Evolutionary conservation across 352 stramenopile species (phyloP), one percentile per base, ranked within the genome.

Genomic region (Pythium phragmiticola): DNA sequence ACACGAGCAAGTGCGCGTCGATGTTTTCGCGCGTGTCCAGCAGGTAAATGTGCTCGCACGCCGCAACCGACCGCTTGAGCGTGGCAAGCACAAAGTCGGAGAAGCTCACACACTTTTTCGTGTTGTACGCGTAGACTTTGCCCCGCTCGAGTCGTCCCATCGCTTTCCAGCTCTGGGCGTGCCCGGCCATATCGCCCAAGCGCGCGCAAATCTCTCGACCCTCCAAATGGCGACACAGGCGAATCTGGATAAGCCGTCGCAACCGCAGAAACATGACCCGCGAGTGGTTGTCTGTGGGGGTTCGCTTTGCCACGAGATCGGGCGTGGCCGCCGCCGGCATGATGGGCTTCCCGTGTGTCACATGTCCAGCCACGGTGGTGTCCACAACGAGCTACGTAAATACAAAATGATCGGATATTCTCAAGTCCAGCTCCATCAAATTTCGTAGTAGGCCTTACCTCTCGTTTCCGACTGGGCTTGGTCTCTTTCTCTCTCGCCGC

Each of bases 21-120:
- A 94, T 88, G 65, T 70, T 89, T 59, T 89, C 72, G 17, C 48
- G 71, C 14, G 75, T 74, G 33, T 67, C 60, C 6, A 90, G 66
- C 23, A 94, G 69, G 42, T 80, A 90, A 52, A 94, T 78, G 71
- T 94, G 80, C 30, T 70, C 69, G 51, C 84, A 94, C 7, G 84
- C 77, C 6, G 83, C 88, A 26, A 80, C 71, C 14, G 72, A 70
- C 17, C 67, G 68, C 0, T 77, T 72, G 37, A 88, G 56, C 47
- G 78, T 72, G 30, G 74, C 60, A 19, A 68, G 43, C 19, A 90
- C 84, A 54, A 76, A 93, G 41, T 90, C 82, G 8, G 80, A 72
- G 55, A 91, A 91, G 12, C 60, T 74, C 56, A 88, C 61, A 26
- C 71, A 71, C 56, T 84, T 78, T 49, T 87, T 75, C 33, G 60